Evolutionary conservation across 148 eudicot genomes (phyloP).

Genomic region (Agrostemma githago): DNA sequence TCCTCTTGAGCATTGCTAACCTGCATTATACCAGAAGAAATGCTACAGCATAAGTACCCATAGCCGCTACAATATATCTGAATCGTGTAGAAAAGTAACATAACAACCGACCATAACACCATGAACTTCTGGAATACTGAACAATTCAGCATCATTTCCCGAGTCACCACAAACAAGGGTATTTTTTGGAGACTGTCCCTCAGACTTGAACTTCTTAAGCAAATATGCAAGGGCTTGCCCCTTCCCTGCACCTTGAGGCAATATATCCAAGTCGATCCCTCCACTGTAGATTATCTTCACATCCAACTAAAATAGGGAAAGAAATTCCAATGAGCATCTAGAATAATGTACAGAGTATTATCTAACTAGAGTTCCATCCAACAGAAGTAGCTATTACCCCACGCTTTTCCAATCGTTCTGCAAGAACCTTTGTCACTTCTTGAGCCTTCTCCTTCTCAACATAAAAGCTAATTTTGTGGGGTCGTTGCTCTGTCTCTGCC

Average conservation of each 20-base stretch:
- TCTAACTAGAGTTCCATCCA: constrained; percentile 1
- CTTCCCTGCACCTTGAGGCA: constrained; percentile 79
- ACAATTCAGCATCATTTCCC: constrained; percentile 75
- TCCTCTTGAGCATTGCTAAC: constrained; percentile 79
- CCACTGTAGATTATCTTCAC: constrained; percentile 71
- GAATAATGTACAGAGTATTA: background rate
- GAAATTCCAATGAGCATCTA: constrained; percentile 3
- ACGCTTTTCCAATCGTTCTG: constrained; percentile 44
- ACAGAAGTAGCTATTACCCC: constrained; percentile 41
- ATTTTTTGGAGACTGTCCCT: constrained; percentile 44
- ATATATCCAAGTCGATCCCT: constrained; percentile 65
- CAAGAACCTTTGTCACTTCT: constrained; percentile 53
- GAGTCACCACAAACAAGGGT: constrained; percentile 77
- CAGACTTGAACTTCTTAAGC: constrained; percentile 51
- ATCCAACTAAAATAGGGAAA: constrained; percentile 43
- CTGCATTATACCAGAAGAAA: constrained; percentile 27
- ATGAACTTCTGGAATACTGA: constrained; percentile 62
- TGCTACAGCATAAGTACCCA: constrained; percentile 16
- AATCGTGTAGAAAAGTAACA: constrained; percentile 13
- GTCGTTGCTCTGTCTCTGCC: constrained; percentile 60
- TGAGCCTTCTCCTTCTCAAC: constrained; percentile 60
- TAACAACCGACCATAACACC: constrained; percentile 67
- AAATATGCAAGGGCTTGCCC: constrained; percentile 77
- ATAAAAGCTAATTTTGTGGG: constrained; percentile 66
- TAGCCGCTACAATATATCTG: background rate